Conservation (phyloP, 805 yeast species). For the Candida loeiensis region DNA sequence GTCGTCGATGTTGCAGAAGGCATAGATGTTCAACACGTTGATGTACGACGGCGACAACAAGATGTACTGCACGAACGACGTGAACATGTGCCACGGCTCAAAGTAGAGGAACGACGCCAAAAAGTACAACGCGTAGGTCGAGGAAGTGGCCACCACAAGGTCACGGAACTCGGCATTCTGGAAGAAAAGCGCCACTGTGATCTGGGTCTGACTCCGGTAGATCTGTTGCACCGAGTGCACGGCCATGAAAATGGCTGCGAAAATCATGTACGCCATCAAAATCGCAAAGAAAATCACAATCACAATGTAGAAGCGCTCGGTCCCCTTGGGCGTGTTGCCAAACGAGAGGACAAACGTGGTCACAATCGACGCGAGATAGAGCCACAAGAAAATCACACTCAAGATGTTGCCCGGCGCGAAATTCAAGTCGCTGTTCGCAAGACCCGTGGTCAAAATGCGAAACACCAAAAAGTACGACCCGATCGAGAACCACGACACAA, state of each 20-base stretch:
- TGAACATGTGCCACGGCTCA: slow-evolving; percentile 66
- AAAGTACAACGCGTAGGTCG: slow-evolving; percentile 61
- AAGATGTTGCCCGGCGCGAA: slow-evolving; percentile 47
- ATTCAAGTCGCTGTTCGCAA: slow-evolving; percentile 33
- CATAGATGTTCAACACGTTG: slow-evolving; percentile 59
- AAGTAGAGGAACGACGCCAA: slow-evolving; percentile 55
- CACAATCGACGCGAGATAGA: slow-evolving; percentile 53
- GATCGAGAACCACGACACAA: slow-evolving; percentile 61
- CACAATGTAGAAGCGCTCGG: slow-evolving; percentile 50
- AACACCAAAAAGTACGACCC: slow-evolving; percentile 63
- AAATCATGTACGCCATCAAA: slow-evolving; percentile 56
- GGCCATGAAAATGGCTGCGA: slow-evolving; percentile 57
- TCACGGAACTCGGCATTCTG: slow-evolving; percentile 43
- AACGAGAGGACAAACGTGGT: slow-evolving; percentile 60
- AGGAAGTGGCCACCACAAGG: slow-evolving; percentile 53
- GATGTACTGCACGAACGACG: slow-evolving; percentile 50
- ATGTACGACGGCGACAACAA: slow-evolving; percentile 51
- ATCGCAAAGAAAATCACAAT: slow-evolving; percentile 56
- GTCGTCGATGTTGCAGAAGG: slow-evolving; percentile 69
- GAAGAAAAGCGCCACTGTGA: slow-evolving; percentile 47
- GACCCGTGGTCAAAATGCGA: slow-evolving; percentile 56
- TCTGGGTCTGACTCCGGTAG: slow-evolving; percentile 32
- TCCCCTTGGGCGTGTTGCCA: slow-evolving; percentile 64
- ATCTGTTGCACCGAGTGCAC: slow-evolving; percentile 44
- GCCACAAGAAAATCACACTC: slow-evolving; percentile 51